These are phyloP conservation scores for Fusarium sp. DNA, from an alignment of 2,329 filamentous ascomycete genomes.

Conservation along the genomic window DNA sequence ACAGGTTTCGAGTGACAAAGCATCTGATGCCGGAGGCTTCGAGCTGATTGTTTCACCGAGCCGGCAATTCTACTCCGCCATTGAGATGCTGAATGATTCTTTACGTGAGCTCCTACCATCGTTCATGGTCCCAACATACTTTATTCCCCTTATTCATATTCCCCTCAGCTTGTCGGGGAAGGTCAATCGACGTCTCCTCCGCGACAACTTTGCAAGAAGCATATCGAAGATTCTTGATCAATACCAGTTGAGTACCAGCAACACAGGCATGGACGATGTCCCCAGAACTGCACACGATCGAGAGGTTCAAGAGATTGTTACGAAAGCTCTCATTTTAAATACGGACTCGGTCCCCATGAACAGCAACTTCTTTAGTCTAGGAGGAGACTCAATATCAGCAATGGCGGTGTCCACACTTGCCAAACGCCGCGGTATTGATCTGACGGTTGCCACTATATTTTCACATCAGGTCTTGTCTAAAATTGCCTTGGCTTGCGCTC, in stretches of 20 bases:
- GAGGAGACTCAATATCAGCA: conserved; percentile 12
- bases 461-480: not conserved
- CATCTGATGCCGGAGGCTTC: not conserved
- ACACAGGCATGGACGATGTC: rapidly evolving
- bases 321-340: not conserved
- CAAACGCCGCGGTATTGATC: not conserved
- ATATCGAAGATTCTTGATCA: not conserved
- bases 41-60: not conserved
- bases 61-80: not conserved
- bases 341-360: not conserved
- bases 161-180: conserved; percentile 2
- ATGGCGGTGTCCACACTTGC: conserved; percentile 3
- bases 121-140: conserved; percentile 4
- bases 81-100: not conserved
- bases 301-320: not conserved
- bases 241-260: not conserved
- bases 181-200: conserved; percentile 5
- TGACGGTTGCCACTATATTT: conserved; percentile 1
- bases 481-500: not conserved
- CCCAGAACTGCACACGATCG: not conserved
- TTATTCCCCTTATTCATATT: not conserved
- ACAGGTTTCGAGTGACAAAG: not conserved
- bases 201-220: not conserved
- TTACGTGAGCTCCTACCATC: not conserved
- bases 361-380: conserved; percentile 2